These are phyloP conservation scores for Penicillium italicum DNA, from an alignment of 2,329 filamentous ascomycete genomes.

Conservation along the genomic window DNA sequence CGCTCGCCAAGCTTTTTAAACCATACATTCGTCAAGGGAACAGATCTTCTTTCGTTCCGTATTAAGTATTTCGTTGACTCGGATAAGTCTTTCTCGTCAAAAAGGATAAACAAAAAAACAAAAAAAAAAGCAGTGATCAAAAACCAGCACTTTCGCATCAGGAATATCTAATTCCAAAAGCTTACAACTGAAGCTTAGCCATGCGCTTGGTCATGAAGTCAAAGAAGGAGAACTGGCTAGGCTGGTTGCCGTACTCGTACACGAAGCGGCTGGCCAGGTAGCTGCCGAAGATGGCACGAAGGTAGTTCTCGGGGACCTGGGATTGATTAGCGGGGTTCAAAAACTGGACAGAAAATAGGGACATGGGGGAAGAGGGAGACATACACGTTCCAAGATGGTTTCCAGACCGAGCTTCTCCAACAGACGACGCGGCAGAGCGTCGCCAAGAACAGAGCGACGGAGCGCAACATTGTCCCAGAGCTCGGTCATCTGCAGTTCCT, in stretches of 20 bases:
- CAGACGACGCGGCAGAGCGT: constrained; percentile 81
- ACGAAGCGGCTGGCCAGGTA: constrained; percentile 94
- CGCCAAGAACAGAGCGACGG: constrained; percentile 70
- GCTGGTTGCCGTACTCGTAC: constrained; percentile 87
- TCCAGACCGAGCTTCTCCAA: constrained; percentile 88
- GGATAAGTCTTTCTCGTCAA: constrained; percentile 2
- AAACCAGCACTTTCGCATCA: background rate
- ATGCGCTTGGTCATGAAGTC: constrained; percentile 61
- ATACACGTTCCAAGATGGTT: constrained; percentile 73
- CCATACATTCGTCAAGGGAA: constrained; percentile 14
- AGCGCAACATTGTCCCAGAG: constrained; percentile 82
- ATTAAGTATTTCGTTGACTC: constrained; percentile 10
- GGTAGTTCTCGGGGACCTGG: constrained; percentile 81
- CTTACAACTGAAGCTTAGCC: constrained; percentile 28
- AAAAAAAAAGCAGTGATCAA: background rate
- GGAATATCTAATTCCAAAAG: constrained; percentile 3
- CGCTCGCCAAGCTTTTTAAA: constrained; percentile 4
- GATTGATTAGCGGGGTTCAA: constrained; percentile 18
- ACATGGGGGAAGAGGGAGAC: constrained; percentile 30
- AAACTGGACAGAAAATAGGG: background rate
- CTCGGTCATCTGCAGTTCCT: constrained; percentile 90
- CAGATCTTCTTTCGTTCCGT: constrained; percentile 5
- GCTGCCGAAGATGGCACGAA: constrained; percentile 92
- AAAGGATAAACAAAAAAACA: background rate
- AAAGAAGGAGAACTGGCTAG: constrained; percentile 97